Evolutionary conservation across 2,329 filamentous ascomycete species (phyloP), one percentile per base, ranked within the genome.

Genomic region (Beauveria medogensis): DNA sequence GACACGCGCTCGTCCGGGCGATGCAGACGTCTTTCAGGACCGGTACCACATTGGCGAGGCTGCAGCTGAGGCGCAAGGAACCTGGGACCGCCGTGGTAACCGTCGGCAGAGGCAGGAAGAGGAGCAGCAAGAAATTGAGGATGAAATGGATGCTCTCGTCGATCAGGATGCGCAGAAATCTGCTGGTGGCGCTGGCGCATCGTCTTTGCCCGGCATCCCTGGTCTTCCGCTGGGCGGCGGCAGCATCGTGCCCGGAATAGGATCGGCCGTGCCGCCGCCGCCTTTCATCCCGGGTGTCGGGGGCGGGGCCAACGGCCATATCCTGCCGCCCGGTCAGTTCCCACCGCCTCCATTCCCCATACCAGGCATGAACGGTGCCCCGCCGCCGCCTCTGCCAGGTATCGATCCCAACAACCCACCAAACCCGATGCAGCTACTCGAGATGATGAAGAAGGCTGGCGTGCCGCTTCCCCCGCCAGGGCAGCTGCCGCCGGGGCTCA

Each of bases 11-110:
- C 82, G 94, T 53, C 94, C 94, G 2, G 94, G 94, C 54, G 93
- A 97, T 66, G 83, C 82, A n/a, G 87, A 89, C 58, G 89, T 89
- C 67, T 83, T 91, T 74, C 92, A 92, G 69, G 94, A 99, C 75
- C 85, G 92, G 62, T 97, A 95, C 73, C 94, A 99, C 71, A 94
- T 97, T 64, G 94, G 94, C 54, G 92, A 97, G 74, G 87, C 90
- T 8, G 92, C 92, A 0, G 93, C 93, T 28, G 92, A 97, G 75
- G 92, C 91, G 0, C 90, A 94, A 72, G 94, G 94, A n/a, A 97
- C 92, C 1, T 97, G 90, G 85, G 92, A 92, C 70, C 85, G 90
- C 34, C 87, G 90, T 44, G 88, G 89, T 62, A 86, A 89, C 60
- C 85, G 89, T 37, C 85, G 87, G 53, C 88, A 94, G 73, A 84